phyloP scores from a whole-genome alignment of 768 basidiomycete species.

The Crepidotus variabilis region DNA sequence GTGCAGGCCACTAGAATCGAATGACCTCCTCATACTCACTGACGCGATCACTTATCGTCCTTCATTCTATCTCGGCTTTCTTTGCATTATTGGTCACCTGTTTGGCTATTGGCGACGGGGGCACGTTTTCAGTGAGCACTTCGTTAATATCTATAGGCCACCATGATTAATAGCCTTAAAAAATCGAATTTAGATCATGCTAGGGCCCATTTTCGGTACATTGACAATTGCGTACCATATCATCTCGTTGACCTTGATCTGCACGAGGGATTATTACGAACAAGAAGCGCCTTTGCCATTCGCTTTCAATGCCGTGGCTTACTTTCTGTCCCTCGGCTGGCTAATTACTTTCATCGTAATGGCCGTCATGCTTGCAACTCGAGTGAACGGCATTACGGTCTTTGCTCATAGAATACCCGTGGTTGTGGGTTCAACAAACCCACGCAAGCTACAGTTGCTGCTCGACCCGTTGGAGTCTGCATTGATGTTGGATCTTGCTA shows the following conservation, averaged over 20 bases:
- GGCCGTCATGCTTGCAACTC: constrained; percentile 19
- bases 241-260: constrained; percentile 15
- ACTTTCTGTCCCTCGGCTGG: constrained; percentile 22
- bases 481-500: constrained; percentile 17
- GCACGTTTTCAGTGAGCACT: constrained; percentile 21
- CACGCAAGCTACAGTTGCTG: constrained; percentile 22
- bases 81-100: constrained; percentile 15
- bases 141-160: not conserved
- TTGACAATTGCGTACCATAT: constrained; percentile 20
- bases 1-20: constrained; percentile 21
- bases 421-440: constrained; percentile 7
- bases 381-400: constrained; percentile 10
- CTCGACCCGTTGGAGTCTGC: constrained; percentile 18
- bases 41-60: constrained; percentile 15
- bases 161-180: not conserved
- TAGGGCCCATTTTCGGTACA: constrained; percentile 21
- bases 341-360: constrained; percentile 23
- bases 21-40: constrained; percentile 14
- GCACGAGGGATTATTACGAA: constrained; percentile 10
- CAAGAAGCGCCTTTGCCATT: constrained; percentile 11
- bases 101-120: constrained; percentile 17
- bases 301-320: constrained; percentile 17
- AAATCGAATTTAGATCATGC: constrained; percentile 14
- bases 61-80: constrained; percentile 21
- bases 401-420: constrained; percentile 12